These are phyloP conservation scores for Handroanthus guayacan DNA, from an alignment of 257 asterid species.

Conservation along the genomic window DNA sequence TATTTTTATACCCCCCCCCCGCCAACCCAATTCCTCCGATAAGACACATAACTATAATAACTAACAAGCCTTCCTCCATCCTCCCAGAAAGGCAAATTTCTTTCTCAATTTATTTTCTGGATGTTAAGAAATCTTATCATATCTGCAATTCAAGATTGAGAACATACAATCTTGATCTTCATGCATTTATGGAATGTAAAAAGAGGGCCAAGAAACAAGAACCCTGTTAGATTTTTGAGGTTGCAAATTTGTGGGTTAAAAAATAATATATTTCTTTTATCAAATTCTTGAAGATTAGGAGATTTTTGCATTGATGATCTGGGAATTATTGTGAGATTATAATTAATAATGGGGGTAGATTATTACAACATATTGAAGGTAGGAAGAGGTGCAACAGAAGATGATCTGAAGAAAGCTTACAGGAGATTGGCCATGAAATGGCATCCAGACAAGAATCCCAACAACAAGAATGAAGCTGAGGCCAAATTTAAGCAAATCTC, in stretches of 20 bases:
- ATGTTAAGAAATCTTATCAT: background rate
- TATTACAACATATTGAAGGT: constrained; percentile 72
- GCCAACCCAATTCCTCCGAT: background rate
- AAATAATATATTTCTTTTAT: background rate
- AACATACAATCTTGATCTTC: constrained; percentile 8
- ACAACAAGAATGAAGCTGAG: constrained; percentile 82
- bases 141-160: constrained; percentile 23
- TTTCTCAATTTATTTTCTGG: constrained; percentile 8
- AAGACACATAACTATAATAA: constrained; percentile 38
- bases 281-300: constrained; percentile 3
- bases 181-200: background rate
- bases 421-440: constrained; percentile 92
- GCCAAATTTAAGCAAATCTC: constrained; percentile 88
- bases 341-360: constrained; percentile 69
- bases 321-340: background rate
- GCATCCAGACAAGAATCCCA: constrained; percentile 97
- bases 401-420: constrained; percentile 86
- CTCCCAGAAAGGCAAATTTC: background rate
- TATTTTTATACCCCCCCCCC: background rate
- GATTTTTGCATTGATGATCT: background rate
- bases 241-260: background rate
- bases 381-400: constrained; percentile 80
- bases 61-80: constrained; percentile 10
- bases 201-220: background rate
- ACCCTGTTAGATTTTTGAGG: constrained; percentile 24